Base-by-base conservation (phyloP, 345 rosid genomes). In the Bretschneidera sinensis region DNA sequence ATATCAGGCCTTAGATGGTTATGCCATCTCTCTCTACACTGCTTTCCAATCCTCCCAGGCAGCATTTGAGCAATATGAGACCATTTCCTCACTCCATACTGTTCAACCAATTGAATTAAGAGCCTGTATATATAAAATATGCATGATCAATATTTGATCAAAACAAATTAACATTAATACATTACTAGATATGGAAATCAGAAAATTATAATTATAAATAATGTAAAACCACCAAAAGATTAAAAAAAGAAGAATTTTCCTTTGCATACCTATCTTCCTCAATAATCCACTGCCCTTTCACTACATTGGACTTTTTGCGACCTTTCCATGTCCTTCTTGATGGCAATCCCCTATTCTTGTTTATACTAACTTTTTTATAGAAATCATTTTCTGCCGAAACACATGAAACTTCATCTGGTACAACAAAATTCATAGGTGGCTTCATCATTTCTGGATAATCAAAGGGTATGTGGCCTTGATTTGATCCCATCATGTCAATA, bases 21-120 rank as follows among this genome's bases (percentile, higher is more conserved):
- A 43, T 90, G 99, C 99, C 99, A 94, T 55, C 97, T 86, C 69
- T 94, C 99, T 62, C 99, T 73, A 35, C 99, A 94, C 25, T 94
- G 99, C 73, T 94, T 94, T 33, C 97, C 99, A 13, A 88, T 86
- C 52, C 99, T 74, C 48, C 97, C 96, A 9, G 89, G 79, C 70
- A 94, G 69, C 85, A 80, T 74, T 57, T 76, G 85, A 48, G 97
- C 95, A 68, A 94, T 85, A 21, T 75, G 77, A 52, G 97, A 86
- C 99, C 99, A 94, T 65, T 82, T 88, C 34, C 84, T 86, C 33
- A 86, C 51, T 19, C 97, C 99, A 69, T 69, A 60, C 47, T 70
- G 73, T 7, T 78, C 86, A 58, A 94, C 97, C 62, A 90, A 77
- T 61, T 71, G 69, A 74, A 78, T 70, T 78, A 94, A 51, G 13